phyloP scores from a whole-genome alignment of 2,329 filamentous ascomycete genomes.

The Ophiostoma tasmaniense region DNA sequence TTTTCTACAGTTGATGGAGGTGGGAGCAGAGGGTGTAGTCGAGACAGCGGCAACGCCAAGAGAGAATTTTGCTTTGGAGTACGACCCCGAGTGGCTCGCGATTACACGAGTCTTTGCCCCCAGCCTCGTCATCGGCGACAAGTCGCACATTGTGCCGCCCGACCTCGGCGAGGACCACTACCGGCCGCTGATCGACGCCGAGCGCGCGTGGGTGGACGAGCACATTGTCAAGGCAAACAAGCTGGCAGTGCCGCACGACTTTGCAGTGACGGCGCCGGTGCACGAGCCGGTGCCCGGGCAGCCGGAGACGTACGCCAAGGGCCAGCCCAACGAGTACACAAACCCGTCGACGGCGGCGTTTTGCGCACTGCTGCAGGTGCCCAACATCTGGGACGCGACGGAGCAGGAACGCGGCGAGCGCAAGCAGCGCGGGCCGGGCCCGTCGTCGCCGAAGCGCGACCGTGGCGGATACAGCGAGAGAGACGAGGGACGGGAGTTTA shows the following conservation, averaged over 20 bases:
- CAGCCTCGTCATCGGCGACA: constrained; percentile 56
- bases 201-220: constrained; percentile 72
- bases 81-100: constrained; percentile 92
- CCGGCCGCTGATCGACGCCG: constrained; percentile 54
- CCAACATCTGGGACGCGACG: constrained; percentile 66
- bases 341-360: constrained; percentile 81
- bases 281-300: constrained; percentile 42
- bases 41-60: constrained; percentile 17
- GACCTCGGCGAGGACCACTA: constrained; percentile 65
- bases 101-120: constrained; percentile 76
- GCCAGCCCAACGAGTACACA: constrained; percentile 71
- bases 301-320: constrained; percentile 39
- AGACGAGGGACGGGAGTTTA: constrained; percentile 7
- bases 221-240: constrained; percentile 56
- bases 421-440: constrained; percentile 46
- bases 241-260: constrained; percentile 69
- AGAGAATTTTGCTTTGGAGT: constrained; percentile 50
- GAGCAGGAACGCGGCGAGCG: constrained; percentile 59
- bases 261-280: constrained; percentile 64
- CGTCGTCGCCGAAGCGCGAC: constrained; percentile 29
- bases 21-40: constrained; percentile 30
- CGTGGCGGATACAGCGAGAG: constrained; percentile 10
- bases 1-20: constrained; percentile 70
- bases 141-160: constrained; percentile 41
- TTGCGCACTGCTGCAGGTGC: constrained; percentile 67